Percentiles rank a stretch among this genome's conserved stretches.
Conservation (phyloP, 345 rosid species). For the Boechera stricta region DNA sequence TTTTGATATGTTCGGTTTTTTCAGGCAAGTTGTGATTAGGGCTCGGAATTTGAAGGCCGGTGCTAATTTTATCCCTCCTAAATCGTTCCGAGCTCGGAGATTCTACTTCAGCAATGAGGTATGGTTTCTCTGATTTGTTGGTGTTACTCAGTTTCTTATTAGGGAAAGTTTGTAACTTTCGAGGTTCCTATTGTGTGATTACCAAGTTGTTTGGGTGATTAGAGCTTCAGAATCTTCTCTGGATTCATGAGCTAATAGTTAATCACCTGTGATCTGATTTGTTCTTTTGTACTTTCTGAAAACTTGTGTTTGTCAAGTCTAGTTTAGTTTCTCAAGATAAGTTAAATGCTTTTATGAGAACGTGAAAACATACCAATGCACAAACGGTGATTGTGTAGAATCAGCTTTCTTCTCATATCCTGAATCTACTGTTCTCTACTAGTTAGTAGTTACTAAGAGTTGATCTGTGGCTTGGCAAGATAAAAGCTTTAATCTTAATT, state of each 20-base stretch:
- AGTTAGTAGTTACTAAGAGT: constrained; percentile 22
- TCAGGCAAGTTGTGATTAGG: constrained; percentile 82
- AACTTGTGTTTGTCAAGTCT: neutral
- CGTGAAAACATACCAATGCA: constrained; percentile 20
- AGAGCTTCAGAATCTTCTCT: neutral
- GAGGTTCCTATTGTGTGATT: neutral
- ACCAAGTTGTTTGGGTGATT: neutral
- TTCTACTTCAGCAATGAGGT: constrained; percentile 90
- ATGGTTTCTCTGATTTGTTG: constrained; percentile 3
- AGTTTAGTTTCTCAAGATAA: neutral
- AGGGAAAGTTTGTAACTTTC: constrained; percentile 5
- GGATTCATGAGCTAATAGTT: neutral
- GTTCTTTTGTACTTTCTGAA: neutral
- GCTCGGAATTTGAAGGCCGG: constrained; percentile 85
- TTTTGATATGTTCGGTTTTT: constrained; percentile 1
- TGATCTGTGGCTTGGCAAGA: constrained; percentile 1
- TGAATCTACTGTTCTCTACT: constrained; percentile 1
- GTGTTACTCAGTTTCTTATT: neutral
- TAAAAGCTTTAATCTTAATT: neutral
- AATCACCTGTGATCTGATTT: neutral
- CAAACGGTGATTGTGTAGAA: neutral
- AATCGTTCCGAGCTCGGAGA: constrained; percentile 87
- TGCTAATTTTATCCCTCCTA: constrained; percentile 84
- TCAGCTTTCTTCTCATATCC: neutral
- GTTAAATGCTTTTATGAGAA: neutral